phyloP scores from a whole-genome alignment of 768 basidiomycete genomes.

The Bullera alba region DNA sequence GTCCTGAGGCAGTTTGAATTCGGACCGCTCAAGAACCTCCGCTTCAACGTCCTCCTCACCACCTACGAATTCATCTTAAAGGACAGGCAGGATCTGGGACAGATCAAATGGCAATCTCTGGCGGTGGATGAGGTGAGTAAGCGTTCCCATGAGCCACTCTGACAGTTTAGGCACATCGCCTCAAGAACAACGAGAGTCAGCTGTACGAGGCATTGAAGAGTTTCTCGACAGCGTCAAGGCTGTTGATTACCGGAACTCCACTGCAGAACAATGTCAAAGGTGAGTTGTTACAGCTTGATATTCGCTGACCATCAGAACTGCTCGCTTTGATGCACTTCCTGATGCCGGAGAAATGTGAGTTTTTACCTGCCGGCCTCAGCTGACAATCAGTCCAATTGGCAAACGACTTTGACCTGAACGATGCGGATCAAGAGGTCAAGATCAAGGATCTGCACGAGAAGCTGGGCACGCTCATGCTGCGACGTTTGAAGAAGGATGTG shows the following conservation, averaged over 20 bases:
- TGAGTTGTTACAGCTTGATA: slow-evolving; percentile 41
- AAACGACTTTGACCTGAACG: slow-evolving; percentile 90
- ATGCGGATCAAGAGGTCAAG: slow-evolving; percentile 74
- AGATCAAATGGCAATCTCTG: slow-evolving; percentile 95
- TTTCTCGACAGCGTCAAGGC: slow-evolving; percentile 82
- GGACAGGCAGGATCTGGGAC: slow-evolving; percentile 76
- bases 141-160: slow-evolving; percentile 7
- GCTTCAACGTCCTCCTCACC: slow-evolving; percentile 94
- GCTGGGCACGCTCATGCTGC: slow-evolving; percentile 85
- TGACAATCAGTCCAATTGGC: slow-evolving; percentile 66
- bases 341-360: slow-evolving; percentile 93
- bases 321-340: slow-evolving; percentile 98
- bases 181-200: slow-evolving; percentile 97
- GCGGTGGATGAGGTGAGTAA: slow-evolving; percentile 83
- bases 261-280: slow-evolving; percentile 99
- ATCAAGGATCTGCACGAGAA: slow-evolving; percentile 94
- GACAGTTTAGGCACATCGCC: slow-evolving; percentile 69
- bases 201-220: slow-evolving; percentile 86
- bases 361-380: neutral
- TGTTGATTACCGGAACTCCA: slow-evolving; percentile 96
- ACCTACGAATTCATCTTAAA: slow-evolving; percentile 94
- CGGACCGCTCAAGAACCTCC: slow-evolving; percentile 73
- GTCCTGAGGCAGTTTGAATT: slow-evolving; percentile 91
- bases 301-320: slow-evolving; percentile 56
- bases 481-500: slow-evolving; percentile 91